Percentiles rank a stretch among this genome's conserved stretches.
phyloP scores from a whole-genome alignment of 208 protist genomes.

The Herpetomonas muscarum region DNA sequence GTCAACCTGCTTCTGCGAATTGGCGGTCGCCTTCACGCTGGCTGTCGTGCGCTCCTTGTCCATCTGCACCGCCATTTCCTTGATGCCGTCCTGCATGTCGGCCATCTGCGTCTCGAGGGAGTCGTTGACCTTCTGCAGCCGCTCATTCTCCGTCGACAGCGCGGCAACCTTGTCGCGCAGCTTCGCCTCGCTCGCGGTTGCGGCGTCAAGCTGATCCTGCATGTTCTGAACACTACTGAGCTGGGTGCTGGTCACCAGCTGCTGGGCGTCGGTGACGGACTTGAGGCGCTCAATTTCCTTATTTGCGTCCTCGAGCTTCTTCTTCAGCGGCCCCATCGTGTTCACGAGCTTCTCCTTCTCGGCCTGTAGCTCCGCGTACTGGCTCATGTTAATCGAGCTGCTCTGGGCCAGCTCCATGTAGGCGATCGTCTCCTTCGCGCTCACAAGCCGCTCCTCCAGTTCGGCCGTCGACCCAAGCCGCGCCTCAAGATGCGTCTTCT shows the following conservation, averaged over 20 bases:
- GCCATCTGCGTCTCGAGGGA: constrained; percentile 77
- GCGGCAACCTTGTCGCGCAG: constrained; percentile 46
- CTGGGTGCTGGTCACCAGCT: constrained; percentile 45
- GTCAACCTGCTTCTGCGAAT: constrained; percentile 43
- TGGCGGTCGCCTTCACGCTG: constrained; percentile 33
- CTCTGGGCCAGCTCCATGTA: constrained; percentile 85
- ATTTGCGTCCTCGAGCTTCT: constrained; percentile 58
- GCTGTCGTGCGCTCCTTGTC: constrained; percentile 51
- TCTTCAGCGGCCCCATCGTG: constrained; percentile 61
- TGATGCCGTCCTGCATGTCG: constrained; percentile 83
- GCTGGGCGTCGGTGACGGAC: constrained; percentile 57
- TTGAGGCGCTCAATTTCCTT: constrained; percentile 61
- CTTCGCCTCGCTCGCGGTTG: constrained; percentile 56
- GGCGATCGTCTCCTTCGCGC: constrained; percentile 86
- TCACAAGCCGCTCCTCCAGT: constrained; percentile 72
- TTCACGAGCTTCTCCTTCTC: constrained; percentile 68
- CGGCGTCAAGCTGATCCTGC: constrained; percentile 46
- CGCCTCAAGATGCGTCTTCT: constrained; percentile 53
- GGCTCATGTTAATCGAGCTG: constrained; percentile 72
- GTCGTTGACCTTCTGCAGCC: constrained; percentile 52
- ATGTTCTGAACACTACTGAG: constrained; percentile 57
- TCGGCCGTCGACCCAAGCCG: constrained; percentile 47
- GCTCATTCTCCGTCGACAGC: constrained; percentile 53
- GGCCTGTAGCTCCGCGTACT: constrained; percentile 75
- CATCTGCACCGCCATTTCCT: constrained; percentile 78